Percentiles rank a stretch among this genome's conserved stretches.
Evolutionary conservation across 2,329 filamentous ascomycete species (phyloP).

Genomic region (Cladosporium sp.): DNA sequence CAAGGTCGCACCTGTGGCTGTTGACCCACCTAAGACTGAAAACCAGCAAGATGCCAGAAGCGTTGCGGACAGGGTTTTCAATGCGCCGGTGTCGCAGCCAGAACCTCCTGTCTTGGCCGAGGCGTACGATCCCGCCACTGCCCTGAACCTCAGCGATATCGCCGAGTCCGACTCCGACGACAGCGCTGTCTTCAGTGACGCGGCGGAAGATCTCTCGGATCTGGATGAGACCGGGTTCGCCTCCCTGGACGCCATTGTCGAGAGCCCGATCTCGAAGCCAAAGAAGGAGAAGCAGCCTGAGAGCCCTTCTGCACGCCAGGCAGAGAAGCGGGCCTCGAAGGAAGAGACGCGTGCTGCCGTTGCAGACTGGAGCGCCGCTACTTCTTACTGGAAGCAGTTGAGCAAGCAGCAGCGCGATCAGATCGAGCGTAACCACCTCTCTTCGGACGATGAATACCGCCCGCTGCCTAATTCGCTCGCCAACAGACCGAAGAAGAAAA

Average conservation of each 20-base stretch:
- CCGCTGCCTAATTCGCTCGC: slow-evolving; percentile 12
- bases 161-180: slow-evolving; percentile 35
- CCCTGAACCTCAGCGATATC: slow-evolving; percentile 14
- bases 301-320: slow-evolving; percentile 20
- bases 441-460: slow-evolving; percentile 24
- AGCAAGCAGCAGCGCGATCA: slow-evolving; percentile 57
- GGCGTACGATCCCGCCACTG: neutral
- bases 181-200: slow-evolving; percentile 66
- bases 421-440: slow-evolving; percentile 49
- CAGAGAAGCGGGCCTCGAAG: slow-evolving; percentile 1
- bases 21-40: slow-evolving; percentile 10
- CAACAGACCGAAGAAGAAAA: slow-evolving; percentile 37
- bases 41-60: neutral
- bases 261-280: slow-evolving; percentile 44
- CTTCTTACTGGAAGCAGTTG: slow-evolving; percentile 63
- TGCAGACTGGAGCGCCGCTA: slow-evolving; percentile 60
- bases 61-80: neutral
- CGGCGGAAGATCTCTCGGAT: slow-evolving; percentile 65
- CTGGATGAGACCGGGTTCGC: slow-evolving; percentile 60
- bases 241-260: slow-evolving; percentile 66
- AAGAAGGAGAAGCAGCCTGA: slow-evolving; percentile 15
- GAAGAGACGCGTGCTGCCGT: neutral
- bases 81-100: neutral
- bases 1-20: neutral
- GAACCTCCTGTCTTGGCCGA: neutral